These are phyloP conservation scores for Priceomyces carsonii DNA, from an alignment of 805 yeast species.

Conservation along the genomic window DNA sequence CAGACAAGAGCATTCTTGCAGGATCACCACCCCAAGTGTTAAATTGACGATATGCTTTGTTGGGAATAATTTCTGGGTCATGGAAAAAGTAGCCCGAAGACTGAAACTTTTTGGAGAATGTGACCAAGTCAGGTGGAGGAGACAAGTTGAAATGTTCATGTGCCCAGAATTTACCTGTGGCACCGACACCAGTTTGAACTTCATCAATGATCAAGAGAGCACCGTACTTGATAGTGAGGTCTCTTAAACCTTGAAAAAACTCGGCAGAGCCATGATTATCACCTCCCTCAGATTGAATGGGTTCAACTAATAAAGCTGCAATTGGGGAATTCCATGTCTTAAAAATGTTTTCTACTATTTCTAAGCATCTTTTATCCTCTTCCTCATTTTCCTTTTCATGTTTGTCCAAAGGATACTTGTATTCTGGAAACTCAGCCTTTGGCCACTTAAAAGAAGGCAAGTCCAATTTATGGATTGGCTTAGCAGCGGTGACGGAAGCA, in stretches of 20 bases:
- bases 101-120: slow-evolving; percentile 73
- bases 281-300: slow-evolving; percentile 76
- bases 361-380: slow-evolving; percentile 83
- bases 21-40: slow-evolving; percentile 84
- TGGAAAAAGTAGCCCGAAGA: slow-evolving; percentile 71
- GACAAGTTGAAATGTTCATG: slow-evolving; percentile 67
- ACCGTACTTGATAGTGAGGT: slow-evolving; percentile 55
- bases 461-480: slow-evolving; percentile 91
- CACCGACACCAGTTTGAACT: slow-evolving; percentile 76
- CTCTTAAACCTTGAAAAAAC: slow-evolving; percentile 65
- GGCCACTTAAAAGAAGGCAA: slow-evolving; percentile 97
- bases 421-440: slow-evolving; percentile 86
- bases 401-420: slow-evolving; percentile 80
- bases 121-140: slow-evolving; percentile 66
- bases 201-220: slow-evolving; percentile 67
- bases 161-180: slow-evolving; percentile 72
- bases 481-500: slow-evolving; percentile 87
- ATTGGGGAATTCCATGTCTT: slow-evolving; percentile 71
- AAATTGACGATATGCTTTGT: slow-evolving; percentile 66
- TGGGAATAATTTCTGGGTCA: slow-evolving; percentile 59
- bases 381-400: slow-evolving; percentile 60
- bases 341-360: slow-evolving; percentile 70
- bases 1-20: slow-evolving; percentile 67
- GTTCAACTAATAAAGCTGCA: slow-evolving; percentile 58
- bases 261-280: slow-evolving; percentile 67